phyloP scores from a whole-genome alignment of 1,284 basidiomycete species.

The Chiua sp. region DNA sequence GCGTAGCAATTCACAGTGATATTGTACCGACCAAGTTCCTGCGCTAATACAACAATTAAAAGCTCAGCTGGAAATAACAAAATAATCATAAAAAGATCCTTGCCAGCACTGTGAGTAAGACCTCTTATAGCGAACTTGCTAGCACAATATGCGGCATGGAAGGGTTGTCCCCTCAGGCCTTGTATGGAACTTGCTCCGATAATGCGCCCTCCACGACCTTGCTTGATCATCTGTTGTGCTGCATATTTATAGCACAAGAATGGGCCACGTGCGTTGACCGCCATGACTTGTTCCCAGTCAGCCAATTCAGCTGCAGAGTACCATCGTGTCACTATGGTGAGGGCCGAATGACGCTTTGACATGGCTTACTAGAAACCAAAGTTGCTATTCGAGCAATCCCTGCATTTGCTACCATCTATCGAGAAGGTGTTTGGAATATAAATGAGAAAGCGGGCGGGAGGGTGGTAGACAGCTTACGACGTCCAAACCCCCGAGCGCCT shows the following conservation, averaged over 20 bases:
- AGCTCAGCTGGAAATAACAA: background rate
- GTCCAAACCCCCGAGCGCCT: conserved; percentile 10
- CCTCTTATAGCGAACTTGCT: conserved; percentile 40
- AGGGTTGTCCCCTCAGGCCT: conserved; percentile 14
- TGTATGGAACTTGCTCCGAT: conserved; percentile 35
- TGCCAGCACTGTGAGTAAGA: conserved; percentile 32
- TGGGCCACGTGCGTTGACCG: conserved; percentile 33
- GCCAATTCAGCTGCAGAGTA: conserved; percentile 21
- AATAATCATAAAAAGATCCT: background rate
- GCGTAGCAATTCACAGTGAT: conserved; percentile 31
- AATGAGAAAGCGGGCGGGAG: background rate
- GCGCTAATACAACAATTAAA: conserved; percentile 10
- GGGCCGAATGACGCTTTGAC: too few relatives aligned
- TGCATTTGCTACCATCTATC: conserved; percentile 17
- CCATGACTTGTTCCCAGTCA: conserved; percentile 29
- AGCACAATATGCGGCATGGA: conserved; percentile 21
- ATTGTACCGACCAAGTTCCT: conserved; percentile 35
- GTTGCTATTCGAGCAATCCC: conserved; percentile 1
- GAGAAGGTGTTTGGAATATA: background rate
- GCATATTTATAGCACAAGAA: conserved; percentile 41
- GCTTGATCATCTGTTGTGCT: conserved; percentile 39
- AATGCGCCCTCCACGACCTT: conserved; percentile 41
- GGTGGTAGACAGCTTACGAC: conserved; percentile 6
- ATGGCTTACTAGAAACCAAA: conserved; percentile 9
- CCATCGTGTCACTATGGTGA: background rate